Percentiles rank a stretch among this genome's conserved stretches.
Conservation (phyloP, 2,329 filamentous ascomycete species). For the Diaporthe velutina region DNA sequence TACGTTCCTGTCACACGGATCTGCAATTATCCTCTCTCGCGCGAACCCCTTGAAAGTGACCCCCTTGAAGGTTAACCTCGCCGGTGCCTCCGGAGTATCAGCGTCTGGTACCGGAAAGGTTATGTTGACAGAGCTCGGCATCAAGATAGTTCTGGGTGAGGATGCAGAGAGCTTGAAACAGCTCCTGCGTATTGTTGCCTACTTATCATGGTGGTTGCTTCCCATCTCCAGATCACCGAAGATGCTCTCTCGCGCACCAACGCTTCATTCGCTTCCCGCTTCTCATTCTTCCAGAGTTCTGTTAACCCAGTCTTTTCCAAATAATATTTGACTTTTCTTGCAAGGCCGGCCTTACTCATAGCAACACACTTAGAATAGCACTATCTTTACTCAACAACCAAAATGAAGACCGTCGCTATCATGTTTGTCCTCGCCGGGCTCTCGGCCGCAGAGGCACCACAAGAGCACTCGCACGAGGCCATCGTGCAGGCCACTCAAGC, state of each 20-base stretch:
- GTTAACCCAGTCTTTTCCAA: neutral
- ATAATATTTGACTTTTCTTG: neutral
- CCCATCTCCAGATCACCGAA: too few species aligned
- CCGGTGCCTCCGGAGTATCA: neutral
- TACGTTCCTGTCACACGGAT: neutral
- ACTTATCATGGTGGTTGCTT: neutral
- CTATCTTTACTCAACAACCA: neutral
- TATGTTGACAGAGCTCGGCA: neutral
- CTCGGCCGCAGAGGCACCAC: slow-evolving; percentile 58
- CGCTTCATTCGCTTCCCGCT: neutral
- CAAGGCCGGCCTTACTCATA: neutral
- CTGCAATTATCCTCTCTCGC: neutral
- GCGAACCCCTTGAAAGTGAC: neutral
- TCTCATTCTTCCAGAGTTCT: slow-evolving; percentile 1
- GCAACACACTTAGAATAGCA: neutral
- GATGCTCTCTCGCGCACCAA: too few species aligned
- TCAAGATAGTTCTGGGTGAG: neutral
- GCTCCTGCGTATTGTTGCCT: neutral
- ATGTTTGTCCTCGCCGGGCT: neutral
- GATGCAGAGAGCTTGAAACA: neutral
- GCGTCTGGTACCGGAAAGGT: neutral
- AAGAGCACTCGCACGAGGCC: slow-evolving; percentile 64
- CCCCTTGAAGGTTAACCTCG: neutral
- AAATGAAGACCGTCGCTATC: slow-evolving; percentile 3
- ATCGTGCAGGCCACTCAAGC: slow-evolving; percentile 56